Evolutionary conservation across 768 basidiomycete species (phyloP).

Genomic region (Leucosporidium scottii): DNA sequence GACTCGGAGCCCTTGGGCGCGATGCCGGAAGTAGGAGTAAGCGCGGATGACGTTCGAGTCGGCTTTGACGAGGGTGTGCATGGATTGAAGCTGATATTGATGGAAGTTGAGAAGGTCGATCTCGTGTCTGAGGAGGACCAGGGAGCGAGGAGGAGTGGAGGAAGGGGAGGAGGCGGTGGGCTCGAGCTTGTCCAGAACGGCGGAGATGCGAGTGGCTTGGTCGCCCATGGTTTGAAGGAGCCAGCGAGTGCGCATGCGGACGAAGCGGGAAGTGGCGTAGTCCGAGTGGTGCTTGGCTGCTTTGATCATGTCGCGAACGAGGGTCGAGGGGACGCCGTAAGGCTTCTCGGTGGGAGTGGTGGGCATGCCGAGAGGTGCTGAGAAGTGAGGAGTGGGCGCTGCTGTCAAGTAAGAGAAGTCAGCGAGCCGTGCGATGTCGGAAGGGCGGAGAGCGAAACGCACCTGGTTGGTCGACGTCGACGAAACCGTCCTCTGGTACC

Average conservation of each 20-base stretch:
- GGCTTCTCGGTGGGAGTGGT: constrained; percentile 5
- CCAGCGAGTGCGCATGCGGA: constrained; percentile 11
- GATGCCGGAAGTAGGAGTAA: constrained; percentile 1
- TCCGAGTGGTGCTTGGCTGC: constrained; percentile 8
- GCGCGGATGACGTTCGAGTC: constrained; percentile 15
- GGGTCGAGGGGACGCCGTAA: constrained; percentile 17
- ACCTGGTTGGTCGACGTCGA: not conserved
- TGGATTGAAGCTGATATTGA: constrained; percentile 16
- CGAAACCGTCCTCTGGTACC: not conserved
- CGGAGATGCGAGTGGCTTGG: constrained; percentile 5
- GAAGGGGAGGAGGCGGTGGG: not conserved
- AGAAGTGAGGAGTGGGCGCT: not conserved
- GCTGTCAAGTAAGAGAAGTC: not conserved
- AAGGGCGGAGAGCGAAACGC: not conserved
- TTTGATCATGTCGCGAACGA: constrained; percentile 13
- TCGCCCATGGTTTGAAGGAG: constrained; percentile 14
- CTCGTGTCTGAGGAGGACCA: constrained; percentile 13
- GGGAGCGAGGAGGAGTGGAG: not conserved
- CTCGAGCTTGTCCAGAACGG: constrained; percentile 14
- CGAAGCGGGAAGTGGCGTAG: constrained; percentile 7
- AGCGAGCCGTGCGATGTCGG: no score
- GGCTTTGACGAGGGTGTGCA: constrained; percentile 16
- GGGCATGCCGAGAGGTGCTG: not conserved
- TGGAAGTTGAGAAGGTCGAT: constrained; percentile 8
- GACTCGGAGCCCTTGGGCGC: not conserved